Evolutionary conservation across 78 protist genomes (phyloP), one percentile per base, ranked within the genome.

Genomic region (Dictyostelium intermedium): DNA sequence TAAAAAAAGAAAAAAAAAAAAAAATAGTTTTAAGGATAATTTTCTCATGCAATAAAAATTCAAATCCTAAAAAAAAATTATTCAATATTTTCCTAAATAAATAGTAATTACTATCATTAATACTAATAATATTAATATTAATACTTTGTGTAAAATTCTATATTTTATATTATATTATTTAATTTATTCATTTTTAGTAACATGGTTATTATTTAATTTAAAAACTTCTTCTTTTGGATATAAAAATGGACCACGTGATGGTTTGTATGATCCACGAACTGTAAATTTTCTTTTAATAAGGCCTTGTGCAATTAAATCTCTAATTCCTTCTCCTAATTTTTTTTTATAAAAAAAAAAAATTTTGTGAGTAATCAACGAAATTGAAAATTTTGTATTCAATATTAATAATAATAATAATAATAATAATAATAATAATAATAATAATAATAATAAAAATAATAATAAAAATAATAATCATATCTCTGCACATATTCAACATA

Each of bases 281-380:
- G 85, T 87, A 79, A 87, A 87, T 50, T 87, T 87, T 87, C 93
- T 87, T 50, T 30, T 87, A 8, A 87, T 87, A 61, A 61, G 18
- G 5, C 93, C 85, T 87, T 76, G 63, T 39, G 80, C 69, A 60
- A 87, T 87, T 45, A 87, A 79, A n/a, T 87, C 81, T 63, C 93
- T 56, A 70, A 87, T 63, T 13, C 92, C 93, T 66, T 53, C 79
- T 87, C 93, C 93, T 87, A 77, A n/a, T 23, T 41, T 50, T 30
- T 47, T 50, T 7, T 77, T 30, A 6, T 30, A 39, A 45, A 45
- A 45, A 45, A 45, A 7, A 45, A 8, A 45, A 45, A 10, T 9
- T 45, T 45, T 45, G 10, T 45, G 13, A 45, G 2, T 45, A 45
- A 45, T 45, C 2, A 45, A 9, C 7, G 2, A 41, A 45, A 45